Percentiles rank a stretch among this genome's conserved stretches.
phyloP scores from a whole-genome alignment of 306 rosid species.

The Rosa rugosa region DNA sequence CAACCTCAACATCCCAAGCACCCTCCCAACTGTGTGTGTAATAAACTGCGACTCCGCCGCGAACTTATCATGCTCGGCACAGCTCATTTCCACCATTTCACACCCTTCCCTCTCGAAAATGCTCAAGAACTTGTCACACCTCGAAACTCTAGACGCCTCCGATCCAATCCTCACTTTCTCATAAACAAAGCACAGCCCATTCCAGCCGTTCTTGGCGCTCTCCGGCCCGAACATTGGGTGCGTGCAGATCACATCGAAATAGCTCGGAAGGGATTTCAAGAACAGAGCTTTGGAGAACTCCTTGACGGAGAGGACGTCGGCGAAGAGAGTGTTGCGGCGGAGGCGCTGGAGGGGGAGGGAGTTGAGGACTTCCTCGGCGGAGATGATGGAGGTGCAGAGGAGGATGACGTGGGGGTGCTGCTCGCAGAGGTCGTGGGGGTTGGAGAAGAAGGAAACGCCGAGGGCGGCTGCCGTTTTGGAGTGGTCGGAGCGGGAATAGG shows the following conservation, averaged over 20 bases:
- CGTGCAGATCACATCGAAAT: constrained; percentile 64
- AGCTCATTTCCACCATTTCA: constrained; percentile 71
- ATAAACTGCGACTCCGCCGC: constrained; percentile 80
- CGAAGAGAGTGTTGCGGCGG: constrained; percentile 68
- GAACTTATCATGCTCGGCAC: constrained; percentile 60
- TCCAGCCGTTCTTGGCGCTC: constrained; percentile 53
- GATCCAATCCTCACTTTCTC: constrained; percentile 68
- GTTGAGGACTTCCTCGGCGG: constrained; percentile 46
- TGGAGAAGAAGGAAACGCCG: constrained; percentile 53
- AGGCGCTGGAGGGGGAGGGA: constrained; percentile 67
- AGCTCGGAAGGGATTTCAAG: constrained; percentile 39
- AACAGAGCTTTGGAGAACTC: constrained; percentile 64
- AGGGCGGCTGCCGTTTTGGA: constrained; percentile 39
- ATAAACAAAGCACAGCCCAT: constrained; percentile 46
- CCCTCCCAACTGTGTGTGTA: constrained; percentile 81
- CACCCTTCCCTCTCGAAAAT: constrained; percentile 74
- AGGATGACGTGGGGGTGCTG: constrained; percentile 77
- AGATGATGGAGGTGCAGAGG: constrained; percentile 70
- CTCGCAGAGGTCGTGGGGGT: constrained; percentile 76
- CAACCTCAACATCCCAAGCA: constrained; percentile 53
- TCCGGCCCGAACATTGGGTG: constrained; percentile 96
- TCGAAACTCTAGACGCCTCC: constrained; percentile 40
- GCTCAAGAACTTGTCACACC: constrained; percentile 55
- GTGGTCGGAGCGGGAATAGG: constrained; percentile 68
- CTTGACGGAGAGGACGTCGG: constrained; percentile 78